Evolutionary conservation across 2,329 filamentous ascomycete genomes (phyloP), one percentile per base, ranked within the genome.

Genomic region (Drechmeria coniospora): DNA sequence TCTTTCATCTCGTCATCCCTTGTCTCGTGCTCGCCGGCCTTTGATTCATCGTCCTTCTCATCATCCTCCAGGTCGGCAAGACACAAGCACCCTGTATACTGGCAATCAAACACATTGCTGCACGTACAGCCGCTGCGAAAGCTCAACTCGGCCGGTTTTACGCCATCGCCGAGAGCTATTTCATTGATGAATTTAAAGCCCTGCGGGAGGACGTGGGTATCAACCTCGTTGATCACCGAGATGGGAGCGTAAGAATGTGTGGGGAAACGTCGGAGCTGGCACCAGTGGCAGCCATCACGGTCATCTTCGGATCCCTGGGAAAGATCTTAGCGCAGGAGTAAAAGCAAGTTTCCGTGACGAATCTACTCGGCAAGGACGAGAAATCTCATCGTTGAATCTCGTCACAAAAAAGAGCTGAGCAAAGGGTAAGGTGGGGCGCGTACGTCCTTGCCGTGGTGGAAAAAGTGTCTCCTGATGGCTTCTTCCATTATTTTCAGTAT

Each of bases 51-150:
- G 1, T 59, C 58, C 15, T 61, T 62, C 16, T 68, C 62, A 0
- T 61, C 56, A 0, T 61, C 56, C 0, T 68, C 62, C 1, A 69
- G 62, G 8, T 74, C 67, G 15, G 68, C 74, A n/a, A 84, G 61
- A 37, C 81, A 90, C 8, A 64, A 58, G 44, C 82, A 92, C 15
- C 54, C 59, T 21, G 57, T 60, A 39, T 74, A 80, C 44, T 79
- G 73, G 44, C 81, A 86, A 4, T 71, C 65, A 41, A 65, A 61
- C 27, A 70, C 61, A 2, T 66, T 54, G 1, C 43, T 49, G 42
- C 82, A 92, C 25, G 65, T 53, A 45, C 82, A 92, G 3, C 81
- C 81, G 30, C 62, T 64, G 36, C 73, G 66, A 30, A 81, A 79
- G 16, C 63, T 75, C 26, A 59, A 55, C 34, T 68, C 67, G 4